These are phyloP conservation scores for Annulohypoxylon bovei DNA, from an alignment of 495 filamentous ascomycete genomes.

Conservation along the genomic window DNA sequence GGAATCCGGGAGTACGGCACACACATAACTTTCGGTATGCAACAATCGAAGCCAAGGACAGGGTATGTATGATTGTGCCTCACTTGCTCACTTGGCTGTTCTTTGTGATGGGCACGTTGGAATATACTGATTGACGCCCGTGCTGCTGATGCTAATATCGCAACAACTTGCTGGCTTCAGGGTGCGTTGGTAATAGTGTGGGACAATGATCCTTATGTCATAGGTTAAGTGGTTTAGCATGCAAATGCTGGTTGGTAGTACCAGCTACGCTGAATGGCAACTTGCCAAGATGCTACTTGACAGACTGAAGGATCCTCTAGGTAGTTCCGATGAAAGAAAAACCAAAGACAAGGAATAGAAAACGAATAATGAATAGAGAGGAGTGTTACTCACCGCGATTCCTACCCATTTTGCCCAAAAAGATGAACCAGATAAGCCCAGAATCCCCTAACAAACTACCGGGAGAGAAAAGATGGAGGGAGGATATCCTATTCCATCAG, in stretches of 20 bases:
- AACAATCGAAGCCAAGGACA: conserved; percentile 2
- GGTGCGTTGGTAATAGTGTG: conserved; percentile 2
- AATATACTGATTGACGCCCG: conserved; percentile 17
- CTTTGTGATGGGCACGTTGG: conserved; percentile 18
- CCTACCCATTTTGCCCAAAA: conserved; percentile 49
- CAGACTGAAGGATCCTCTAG: conserved; percentile 6
- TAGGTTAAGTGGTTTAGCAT: conserved; percentile 14
- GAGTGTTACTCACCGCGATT: conserved; percentile 59
- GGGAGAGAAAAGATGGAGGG: neutral
- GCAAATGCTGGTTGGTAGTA: conserved; percentile 33
- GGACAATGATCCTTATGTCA: conserved; percentile 10
- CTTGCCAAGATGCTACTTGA: conserved; percentile 20
- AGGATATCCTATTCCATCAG: conserved; percentile 35
- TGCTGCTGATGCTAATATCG: conserved; percentile 25
- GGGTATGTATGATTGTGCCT: neutral
- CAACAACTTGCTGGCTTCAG: conserved; percentile 12
- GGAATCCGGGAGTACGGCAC: conserved; percentile 1
- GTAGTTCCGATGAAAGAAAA: neutral
- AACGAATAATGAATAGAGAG: conserved; percentile 10
- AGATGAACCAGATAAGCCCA: conserved; percentile 3
- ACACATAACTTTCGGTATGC: conserved; percentile 8
- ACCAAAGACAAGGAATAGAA: neutral
- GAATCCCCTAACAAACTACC: conserved; percentile 7
- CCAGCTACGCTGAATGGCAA: conserved; percentile 35
- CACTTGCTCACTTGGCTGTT: conserved; percentile 4